Conservation (phyloP, 2,329 filamentous ascomycete species). For the Chaetomiaceae sp. region DNA sequence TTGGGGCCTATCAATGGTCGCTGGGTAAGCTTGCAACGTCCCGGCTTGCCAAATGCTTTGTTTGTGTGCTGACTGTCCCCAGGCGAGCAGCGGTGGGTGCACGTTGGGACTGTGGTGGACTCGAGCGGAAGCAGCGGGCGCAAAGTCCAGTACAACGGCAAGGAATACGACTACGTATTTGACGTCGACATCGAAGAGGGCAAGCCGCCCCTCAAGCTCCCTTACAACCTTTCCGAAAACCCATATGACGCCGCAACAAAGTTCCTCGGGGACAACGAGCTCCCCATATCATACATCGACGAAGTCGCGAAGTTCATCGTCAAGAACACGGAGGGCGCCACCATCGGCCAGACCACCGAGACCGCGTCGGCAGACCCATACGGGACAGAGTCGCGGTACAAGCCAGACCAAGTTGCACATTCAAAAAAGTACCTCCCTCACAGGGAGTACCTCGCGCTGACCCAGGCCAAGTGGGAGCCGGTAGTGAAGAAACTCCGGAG, state of each 20-base stretch:
- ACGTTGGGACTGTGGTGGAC: constrained; percentile 91
- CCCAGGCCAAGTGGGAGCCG: constrained; percentile 60
- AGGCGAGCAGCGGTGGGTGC: constrained; percentile 68
- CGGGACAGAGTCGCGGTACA: constrained; percentile 72
- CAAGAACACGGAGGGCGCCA: constrained; percentile 80
- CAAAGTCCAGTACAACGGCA: constrained; percentile 69
- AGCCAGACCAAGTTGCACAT: constrained; percentile 57
- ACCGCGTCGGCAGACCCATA: constrained; percentile 59
- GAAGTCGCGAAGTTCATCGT: constrained; percentile 90
- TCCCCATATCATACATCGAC: constrained; percentile 81
- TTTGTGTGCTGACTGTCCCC: constrained; percentile 19
- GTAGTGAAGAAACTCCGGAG: constrained; percentile 38
- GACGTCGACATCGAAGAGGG: constrained; percentile 95
- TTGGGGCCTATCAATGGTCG: constrained; percentile 89
- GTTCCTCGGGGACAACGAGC: constrained; percentile 82
- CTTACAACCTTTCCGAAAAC: constrained; percentile 87
- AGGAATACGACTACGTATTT: constrained; percentile 94
- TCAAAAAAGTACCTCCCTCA: constrained; percentile 62
- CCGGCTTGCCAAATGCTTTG: not conserved
- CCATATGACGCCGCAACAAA: constrained; percentile 87
- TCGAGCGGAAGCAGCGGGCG: constrained; percentile 75
- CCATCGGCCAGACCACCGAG: constrained; percentile 58
- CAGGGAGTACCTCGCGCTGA: constrained; percentile 70
- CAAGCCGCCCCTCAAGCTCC: constrained; percentile 86
- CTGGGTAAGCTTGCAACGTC: constrained; percentile 30